These are phyloP conservation scores for Amorphotheca resinae DNA, from an alignment of 495 filamentous ascomycete species.

Conservation along the genomic window DNA sequence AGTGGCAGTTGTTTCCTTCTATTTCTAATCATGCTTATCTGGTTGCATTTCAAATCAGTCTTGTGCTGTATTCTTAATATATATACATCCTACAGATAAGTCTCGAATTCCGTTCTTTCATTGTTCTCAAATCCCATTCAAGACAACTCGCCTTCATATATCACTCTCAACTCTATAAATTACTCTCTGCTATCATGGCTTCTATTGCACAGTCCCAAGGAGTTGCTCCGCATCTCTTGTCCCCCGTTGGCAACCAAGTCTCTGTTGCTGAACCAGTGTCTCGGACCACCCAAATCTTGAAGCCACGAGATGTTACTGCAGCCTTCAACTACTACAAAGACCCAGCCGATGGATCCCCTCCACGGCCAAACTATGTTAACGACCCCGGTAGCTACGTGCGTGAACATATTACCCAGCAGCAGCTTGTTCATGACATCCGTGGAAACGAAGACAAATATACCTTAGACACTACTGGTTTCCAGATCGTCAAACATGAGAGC, in stretches of 20 bases:
- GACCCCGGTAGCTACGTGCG: slow-evolving; percentile 40
- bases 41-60: neutral
- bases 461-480: slow-evolving; percentile 37
- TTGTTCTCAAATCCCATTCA: neutral
- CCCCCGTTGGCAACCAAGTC: neutral
- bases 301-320: slow-evolving; percentile 35
- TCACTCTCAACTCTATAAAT: too few relatives aligned
- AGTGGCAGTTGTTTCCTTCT: neutral
- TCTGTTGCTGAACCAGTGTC: neutral
- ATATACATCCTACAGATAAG: too few relatives aligned
- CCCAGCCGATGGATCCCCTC: slow-evolving; percentile 43
- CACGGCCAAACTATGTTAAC: slow-evolving; percentile 34
- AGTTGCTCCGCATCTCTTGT: slow-evolving; percentile 1
- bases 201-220: neutral
- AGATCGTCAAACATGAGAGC: slow-evolving; percentile 36
- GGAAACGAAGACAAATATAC: slow-evolving; percentile 37
- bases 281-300: neutral
- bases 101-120: too few relatives aligned
- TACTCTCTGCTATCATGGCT: neutral
- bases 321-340: slow-evolving; percentile 49
- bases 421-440: slow-evolving; percentile 35
- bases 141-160: too few relatives aligned
- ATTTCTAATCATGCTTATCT: slow-evolving; percentile 1
- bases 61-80: too few relatives aligned
- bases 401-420: slow-evolving; percentile 23